Evolutionary conservation across 371 early-diverging fungal genomes (phyloP), one percentile per base, ranked within the genome.

Genomic region (Entomophthora muscae): DNA sequence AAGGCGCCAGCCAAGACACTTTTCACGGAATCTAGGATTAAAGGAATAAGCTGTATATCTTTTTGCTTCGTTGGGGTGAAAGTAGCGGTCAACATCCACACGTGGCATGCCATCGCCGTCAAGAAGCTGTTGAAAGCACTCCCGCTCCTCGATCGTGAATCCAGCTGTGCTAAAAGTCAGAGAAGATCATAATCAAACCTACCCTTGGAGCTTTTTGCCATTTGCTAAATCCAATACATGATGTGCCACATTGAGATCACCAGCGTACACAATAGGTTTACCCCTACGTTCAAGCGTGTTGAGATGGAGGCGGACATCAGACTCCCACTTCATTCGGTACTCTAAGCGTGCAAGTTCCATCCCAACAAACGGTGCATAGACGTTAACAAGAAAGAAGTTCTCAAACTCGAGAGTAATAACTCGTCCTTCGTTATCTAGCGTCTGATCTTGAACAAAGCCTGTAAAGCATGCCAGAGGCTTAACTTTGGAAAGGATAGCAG

Each of bases 241-340:
- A 68, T 91, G 93, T 0, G 91, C 88, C 17, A 94, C 94, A 69
- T 94, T 94, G 32, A 94, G 69, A 72, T 94, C 94, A 59, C 93
- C 93, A 2, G 86, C 72, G 84, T 88, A 91, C 42, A 94, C 75
- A 1, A 91, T 80, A 1, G 84, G 79, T 71, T 89, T 88, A 5
- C 74, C 74, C 57, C 75, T 77, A 58, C 75, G 71, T 65, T 89
- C 88, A 30, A 94, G 73, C 3, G 74, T 72, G 7, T 76, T 65
- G 52, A 94, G 69, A 65, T 85, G 83, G 61, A 75, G 73, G 63
- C 78, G 77, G 80, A 94, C 84, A 31, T 72, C 72, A 7, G 61
- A 66, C 67, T 87, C 87, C 76, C 84, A 92, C 21, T 78, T 72
- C 63, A 76, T 76, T 32, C 86, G 76, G 53, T 76, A 74, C 22